phyloP scores from a whole-genome alignment of 2,329 filamentous ascomycete genomes.

The Hyphodiscus sp. region DNA sequence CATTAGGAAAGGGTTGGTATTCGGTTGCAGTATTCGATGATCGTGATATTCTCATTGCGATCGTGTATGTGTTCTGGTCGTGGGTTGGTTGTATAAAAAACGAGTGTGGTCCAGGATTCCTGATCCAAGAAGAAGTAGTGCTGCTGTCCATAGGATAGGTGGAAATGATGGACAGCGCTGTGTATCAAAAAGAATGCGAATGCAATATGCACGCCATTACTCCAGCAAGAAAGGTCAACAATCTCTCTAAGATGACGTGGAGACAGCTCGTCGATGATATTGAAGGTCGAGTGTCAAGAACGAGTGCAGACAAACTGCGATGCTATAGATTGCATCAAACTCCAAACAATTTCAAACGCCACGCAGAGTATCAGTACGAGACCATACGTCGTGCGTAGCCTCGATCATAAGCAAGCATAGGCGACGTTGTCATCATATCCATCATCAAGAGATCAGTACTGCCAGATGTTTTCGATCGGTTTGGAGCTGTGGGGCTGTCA shows the following conservation, averaged over 20 bases:
- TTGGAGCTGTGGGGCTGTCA: slow-evolving; percentile 50
- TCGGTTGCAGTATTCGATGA: slow-evolving; percentile 5
- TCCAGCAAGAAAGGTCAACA: slow-evolving; percentile 18
- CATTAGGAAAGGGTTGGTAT: slow-evolving; percentile 6
- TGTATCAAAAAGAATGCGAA: slow-evolving; percentile 25
- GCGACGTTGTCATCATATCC: slow-evolving; percentile 32
- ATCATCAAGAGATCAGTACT: slow-evolving; percentile 33
- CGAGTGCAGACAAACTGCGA: background rate
- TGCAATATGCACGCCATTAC: slow-evolving; percentile 26
- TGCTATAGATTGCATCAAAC: background rate
- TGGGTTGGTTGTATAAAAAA: slow-evolving; percentile 9
- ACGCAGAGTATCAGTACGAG: slow-evolving; percentile 46
- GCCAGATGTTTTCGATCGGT: slow-evolving; percentile 19
- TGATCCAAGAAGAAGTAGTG: slow-evolving; percentile 26
- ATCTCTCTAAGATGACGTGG: slow-evolving; percentile 19
- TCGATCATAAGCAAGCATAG: slow-evolving; percentile 43
- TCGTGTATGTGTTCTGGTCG: slow-evolving; percentile 18
- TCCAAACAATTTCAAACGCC: slow-evolving; percentile 8
- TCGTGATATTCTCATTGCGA: slow-evolving; percentile 23
- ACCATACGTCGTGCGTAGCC: slow-evolving; percentile 54
- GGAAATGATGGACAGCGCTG: slow-evolving; percentile 11
- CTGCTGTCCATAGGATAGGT: slow-evolving; percentile 13
- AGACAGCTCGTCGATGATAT: slow-evolving; percentile 1
- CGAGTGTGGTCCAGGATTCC: slow-evolving; percentile 27
- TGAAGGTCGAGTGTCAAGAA: slow-evolving; percentile 2